A percentile compares a stretch with the other conserved stretches of the same genome.
These are phyloP conservation scores for Botryotinia globosa DNA, from an alignment of 2,329 filamentous ascomycete species.

Conservation along the genomic window DNA sequence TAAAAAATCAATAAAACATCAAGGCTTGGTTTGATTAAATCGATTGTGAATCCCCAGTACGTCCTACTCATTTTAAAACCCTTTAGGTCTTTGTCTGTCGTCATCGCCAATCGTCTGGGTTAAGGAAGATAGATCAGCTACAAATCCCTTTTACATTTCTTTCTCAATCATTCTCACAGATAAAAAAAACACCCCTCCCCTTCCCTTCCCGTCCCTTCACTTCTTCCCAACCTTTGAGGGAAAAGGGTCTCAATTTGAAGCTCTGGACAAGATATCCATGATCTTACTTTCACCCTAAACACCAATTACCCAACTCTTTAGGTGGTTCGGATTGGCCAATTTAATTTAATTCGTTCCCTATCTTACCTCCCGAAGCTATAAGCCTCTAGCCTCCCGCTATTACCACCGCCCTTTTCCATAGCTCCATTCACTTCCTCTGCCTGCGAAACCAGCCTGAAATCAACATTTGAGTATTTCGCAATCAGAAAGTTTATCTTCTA, in stretches of 20 bases:
- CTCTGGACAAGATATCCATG: neutral
- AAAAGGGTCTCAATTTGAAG: neutral
- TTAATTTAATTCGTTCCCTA: conserved; percentile 12
- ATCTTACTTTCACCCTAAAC: neutral
- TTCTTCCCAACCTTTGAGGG: neutral
- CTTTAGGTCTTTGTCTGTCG: conserved; percentile 6
- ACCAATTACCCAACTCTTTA: conserved; percentile 6
- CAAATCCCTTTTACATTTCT: neutral
- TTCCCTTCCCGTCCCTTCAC: too few relatives aligned
- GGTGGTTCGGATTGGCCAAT: conserved; percentile 4
- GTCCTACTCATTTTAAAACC: neutral
- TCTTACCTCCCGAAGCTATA: conserved; percentile 4
- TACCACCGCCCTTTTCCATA: neutral
- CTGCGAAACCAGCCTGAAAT: neutral
- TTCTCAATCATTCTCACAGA: neutral
- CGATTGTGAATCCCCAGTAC: neutral
- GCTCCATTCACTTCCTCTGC: neutral
- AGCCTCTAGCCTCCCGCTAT: conserved; percentile 3
- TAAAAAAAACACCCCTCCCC: neutral
- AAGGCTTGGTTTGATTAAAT: conserved; percentile 5
- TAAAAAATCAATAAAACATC: neutral
- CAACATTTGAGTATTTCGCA: neutral
- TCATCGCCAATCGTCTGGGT: conserved; percentile 10
- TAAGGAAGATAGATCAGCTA: neutral
- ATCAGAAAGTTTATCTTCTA: neutral